Conservation (phyloP, 495 filamentous ascomycete species). For the Aspergillus funiculosus region DNA sequence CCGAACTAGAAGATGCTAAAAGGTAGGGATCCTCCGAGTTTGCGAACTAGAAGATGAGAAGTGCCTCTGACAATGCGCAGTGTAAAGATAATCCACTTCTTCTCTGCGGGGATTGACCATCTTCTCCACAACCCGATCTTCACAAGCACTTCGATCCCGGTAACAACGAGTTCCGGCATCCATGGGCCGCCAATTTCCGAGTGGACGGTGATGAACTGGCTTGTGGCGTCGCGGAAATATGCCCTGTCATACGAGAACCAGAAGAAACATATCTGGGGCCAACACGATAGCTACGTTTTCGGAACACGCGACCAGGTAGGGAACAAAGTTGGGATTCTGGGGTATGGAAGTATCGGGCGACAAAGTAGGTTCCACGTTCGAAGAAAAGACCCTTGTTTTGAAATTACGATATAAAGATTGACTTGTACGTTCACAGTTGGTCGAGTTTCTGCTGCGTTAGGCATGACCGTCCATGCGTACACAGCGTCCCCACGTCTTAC, state of each 20-base stretch:
- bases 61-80: conserved; percentile 24
- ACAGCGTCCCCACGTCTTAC: conserved; percentile 58
- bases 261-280: conserved; percentile 36
- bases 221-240: conserved; percentile 53
- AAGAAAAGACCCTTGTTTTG: background rate
- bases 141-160: conserved; percentile 53
- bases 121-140: conserved; percentile 58
- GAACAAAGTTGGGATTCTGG: conserved; percentile 65
- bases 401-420: background rate
- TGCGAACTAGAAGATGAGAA: background rate
- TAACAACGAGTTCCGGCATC: conserved; percentile 71
- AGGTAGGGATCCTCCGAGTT: conserved; percentile 8
- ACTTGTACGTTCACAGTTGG: conserved; percentile 52
- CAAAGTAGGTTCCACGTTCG: conserved; percentile 40
- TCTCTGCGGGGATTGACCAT: conserved; percentile 70
- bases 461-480: conserved; percentile 78
- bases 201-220: conserved; percentile 57
- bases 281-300: conserved; percentile 12
- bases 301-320: conserved; percentile 47
- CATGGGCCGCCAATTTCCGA: conserved; percentile 83
- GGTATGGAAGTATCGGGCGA: conserved; percentile 79
- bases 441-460: conserved; percentile 61
- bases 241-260: conserved; percentile 40
- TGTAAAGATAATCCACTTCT: conserved; percentile 66
- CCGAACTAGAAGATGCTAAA: conserved; percentile 18